These are phyloP conservation scores for Gypsophila paniculata DNA, from an alignment of 179 eudicot species.

Conservation along the genomic window DNA sequence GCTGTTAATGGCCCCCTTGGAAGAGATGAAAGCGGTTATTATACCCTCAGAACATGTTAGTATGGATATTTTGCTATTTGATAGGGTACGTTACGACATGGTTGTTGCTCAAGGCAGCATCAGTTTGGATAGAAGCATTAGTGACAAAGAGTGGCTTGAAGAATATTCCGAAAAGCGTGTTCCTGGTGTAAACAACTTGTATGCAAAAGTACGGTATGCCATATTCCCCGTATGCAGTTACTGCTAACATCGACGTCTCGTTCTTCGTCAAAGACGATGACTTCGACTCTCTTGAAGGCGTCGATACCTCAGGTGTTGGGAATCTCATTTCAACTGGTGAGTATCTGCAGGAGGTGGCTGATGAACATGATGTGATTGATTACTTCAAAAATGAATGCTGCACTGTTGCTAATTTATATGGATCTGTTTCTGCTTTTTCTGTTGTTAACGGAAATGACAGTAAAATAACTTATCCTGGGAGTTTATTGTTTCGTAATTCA, in stretches of 20 bases:
- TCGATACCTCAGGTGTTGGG: background rate
- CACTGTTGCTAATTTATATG: background rate
- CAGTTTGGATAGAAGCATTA: background rate
- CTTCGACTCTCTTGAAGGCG: background rate
- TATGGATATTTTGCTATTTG: background rate
- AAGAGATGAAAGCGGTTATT: background rate
- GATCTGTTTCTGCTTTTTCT: background rate
- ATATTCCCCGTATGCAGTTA: slow-evolving; percentile 2
- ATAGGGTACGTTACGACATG: background rate
- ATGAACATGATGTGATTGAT: background rate
- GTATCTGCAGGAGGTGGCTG: background rate
- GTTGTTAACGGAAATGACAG: background rate
- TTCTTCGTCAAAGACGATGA: background rate
- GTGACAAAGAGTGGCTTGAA: background rate
- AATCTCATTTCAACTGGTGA: background rate
- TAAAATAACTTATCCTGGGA: background rate
- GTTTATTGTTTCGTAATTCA: background rate
- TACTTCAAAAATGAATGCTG: background rate
- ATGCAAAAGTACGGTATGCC: background rate
- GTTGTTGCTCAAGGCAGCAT: background rate
- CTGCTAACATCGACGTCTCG: background rate
- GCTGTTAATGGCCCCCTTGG: background rate
- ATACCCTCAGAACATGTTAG: background rate
- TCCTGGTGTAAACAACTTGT: background rate
- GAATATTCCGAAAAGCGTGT: background rate